phyloP scores from a whole-genome alignment of 169 alveolate species.

The Eimeria praecox region DNA sequence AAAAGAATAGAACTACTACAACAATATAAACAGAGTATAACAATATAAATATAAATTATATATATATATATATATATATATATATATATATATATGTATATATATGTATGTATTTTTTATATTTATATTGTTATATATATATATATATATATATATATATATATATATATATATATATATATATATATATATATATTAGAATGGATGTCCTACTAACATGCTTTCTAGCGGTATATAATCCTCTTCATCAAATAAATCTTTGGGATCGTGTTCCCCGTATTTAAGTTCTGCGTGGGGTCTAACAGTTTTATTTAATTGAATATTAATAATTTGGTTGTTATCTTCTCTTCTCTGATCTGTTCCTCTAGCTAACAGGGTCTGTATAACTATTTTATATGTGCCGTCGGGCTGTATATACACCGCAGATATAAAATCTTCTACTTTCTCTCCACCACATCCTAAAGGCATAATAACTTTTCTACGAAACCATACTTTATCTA shows the following conservation, averaged over 20 bases:
- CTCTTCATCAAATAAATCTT: not conserved
- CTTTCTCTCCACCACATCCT: not conserved
- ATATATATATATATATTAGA: not conserved
- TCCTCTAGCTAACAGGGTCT: not conserved
- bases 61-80: too few relatives aligned
- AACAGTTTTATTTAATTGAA: not conserved
- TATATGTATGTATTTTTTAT: too few relatives aligned
- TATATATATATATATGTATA: too few relatives aligned
- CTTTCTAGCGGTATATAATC: not conserved
- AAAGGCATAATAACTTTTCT: conserved; percentile 16
- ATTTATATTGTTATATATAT: too few relatives aligned
- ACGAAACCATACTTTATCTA: not conserved
- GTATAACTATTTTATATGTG: not conserved
- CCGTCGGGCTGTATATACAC: conserved; percentile 2
- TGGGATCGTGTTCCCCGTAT: not conserved
- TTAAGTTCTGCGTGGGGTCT: not conserved
- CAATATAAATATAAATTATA: too few relatives aligned
- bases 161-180: too few relatives aligned
- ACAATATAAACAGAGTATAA: too few relatives aligned
- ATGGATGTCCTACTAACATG: not conserved
- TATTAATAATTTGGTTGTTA: not conserved
- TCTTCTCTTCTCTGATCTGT: not conserved
- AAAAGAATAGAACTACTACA: too few relatives aligned
- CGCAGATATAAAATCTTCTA: not conserved
- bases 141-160: too few relatives aligned